phyloP scores from a whole-genome alignment of 306 rosid genomes.

The Acacia acuminata region DNA sequence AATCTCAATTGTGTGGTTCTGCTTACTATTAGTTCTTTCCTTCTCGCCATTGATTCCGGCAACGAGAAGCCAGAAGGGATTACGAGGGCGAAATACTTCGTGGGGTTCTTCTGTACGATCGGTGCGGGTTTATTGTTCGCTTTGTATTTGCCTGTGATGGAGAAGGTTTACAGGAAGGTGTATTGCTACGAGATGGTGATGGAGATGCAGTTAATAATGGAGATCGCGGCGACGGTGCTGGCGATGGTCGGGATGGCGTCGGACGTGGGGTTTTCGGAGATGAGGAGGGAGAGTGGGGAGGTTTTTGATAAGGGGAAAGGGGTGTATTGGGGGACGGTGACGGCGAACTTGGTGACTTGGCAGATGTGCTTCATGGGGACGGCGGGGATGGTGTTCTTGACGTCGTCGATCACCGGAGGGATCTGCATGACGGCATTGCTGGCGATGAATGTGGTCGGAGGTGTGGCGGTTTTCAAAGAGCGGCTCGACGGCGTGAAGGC shows the following conservation, averaged over 20 bases:
- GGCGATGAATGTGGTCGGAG: constrained; percentile 71
- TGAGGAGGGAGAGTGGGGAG: constrained; percentile 42
- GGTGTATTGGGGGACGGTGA: constrained; percentile 45
- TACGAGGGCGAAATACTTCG: constrained; percentile 39
- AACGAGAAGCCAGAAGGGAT: constrained; percentile 41
- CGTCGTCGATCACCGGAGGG: constrained; percentile 69
- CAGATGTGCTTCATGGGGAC: constrained; percentile 76
- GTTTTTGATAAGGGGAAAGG: constrained; percentile 51
- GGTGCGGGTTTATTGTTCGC: constrained; percentile 70
- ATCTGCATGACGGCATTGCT: constrained; percentile 71
- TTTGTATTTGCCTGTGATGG: constrained; percentile 65
- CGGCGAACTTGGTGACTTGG: constrained; percentile 62
- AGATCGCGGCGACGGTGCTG: constrained; percentile 56
- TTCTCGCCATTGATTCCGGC: constrained; percentile 52
- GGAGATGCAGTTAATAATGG: constrained; percentile 78
- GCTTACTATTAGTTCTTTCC: constrained; percentile 54
- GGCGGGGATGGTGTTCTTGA: constrained; percentile 81
- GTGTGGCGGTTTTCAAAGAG: constrained; percentile 55
- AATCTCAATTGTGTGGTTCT: constrained; percentile 72
- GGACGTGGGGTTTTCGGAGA: constrained; percentile 50
- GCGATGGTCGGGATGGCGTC: constrained; percentile 48
- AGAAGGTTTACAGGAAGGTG: constrained; percentile 51
- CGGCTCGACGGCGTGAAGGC: constrained; percentile 53
- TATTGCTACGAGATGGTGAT: constrained; percentile 70
- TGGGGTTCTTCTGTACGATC: constrained; percentile 63